Percentiles rank a stretch among this genome's conserved stretches.
phyloP scores from a whole-genome alignment of 2,329 filamentous ascomycete genomes.

The Capronia epimyces region DNA sequence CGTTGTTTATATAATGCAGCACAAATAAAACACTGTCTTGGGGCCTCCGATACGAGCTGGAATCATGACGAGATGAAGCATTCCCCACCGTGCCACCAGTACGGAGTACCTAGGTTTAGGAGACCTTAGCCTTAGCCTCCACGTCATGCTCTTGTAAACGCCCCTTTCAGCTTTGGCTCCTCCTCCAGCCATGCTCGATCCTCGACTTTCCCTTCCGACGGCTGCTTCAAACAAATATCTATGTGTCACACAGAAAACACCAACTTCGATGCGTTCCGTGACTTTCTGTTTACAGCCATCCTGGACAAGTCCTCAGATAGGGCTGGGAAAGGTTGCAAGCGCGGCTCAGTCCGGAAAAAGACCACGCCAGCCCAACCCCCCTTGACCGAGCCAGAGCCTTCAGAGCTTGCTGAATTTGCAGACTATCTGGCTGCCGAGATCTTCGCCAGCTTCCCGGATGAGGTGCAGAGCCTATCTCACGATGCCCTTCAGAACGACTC shows the following conservation, averaged over 20 bases:
- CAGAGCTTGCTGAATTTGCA: constrained; percentile 73
- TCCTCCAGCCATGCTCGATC: no score
- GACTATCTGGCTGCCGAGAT: constrained; percentile 69
- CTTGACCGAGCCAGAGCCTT: constrained; percentile 43
- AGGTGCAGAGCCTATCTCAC: constrained; percentile 59
- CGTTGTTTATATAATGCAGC: no score
- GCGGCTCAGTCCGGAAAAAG: constrained; percentile 40
- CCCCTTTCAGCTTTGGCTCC: no score
- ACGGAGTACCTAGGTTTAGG: no score
- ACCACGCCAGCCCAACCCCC: constrained; percentile 10
- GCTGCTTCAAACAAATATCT: neutral
- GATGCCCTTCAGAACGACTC: constrained; percentile 48
- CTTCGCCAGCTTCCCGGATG: constrained; percentile 59
- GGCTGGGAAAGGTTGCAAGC: constrained; percentile 5
- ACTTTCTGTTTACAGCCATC: constrained; percentile 65
- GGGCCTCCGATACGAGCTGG: no score
- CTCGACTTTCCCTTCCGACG: neutral
- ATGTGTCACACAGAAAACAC: constrained; percentile 35
- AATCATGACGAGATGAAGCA: no score
- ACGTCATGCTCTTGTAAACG: no score
- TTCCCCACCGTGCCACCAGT: no score
- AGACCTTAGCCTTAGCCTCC: no score
- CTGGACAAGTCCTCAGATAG: constrained; percentile 53
- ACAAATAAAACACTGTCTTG: no score
- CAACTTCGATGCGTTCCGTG: constrained; percentile 66